A percentile compares a stretch with the other conserved stretches of the same genome.
Conservation (phyloP, 2,329 filamentous ascomycete species). For the Colletotrichum zoysiae region DNA sequence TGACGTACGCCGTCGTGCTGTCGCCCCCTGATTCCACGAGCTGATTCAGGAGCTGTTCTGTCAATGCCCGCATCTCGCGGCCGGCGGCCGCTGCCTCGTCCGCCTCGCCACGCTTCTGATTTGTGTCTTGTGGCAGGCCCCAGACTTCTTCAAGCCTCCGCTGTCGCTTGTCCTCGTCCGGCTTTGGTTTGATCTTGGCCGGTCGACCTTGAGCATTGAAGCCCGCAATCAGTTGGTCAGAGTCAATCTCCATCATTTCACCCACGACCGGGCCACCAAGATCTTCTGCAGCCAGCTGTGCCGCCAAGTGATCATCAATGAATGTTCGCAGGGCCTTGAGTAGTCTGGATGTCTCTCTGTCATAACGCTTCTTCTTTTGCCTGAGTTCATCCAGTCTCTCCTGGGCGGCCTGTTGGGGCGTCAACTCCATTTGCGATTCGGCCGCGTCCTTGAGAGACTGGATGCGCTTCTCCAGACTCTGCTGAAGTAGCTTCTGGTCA, state of each 20-base stretch:
- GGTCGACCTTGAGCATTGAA: slow-evolving; percentile 71
- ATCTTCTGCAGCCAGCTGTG: slow-evolving; percentile 86
- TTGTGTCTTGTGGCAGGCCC: slow-evolving; percentile 52
- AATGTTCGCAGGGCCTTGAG: slow-evolving; percentile 76
- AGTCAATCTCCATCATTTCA: slow-evolving; percentile 74
- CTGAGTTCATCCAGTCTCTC: slow-evolving; percentile 73
- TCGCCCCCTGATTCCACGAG: slow-evolving; percentile 67
- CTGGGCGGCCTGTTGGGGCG: slow-evolving; percentile 70
- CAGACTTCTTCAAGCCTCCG: slow-evolving; percentile 75
- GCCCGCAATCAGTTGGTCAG: slow-evolving; percentile 69
- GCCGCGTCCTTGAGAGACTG: slow-evolving; percentile 69
- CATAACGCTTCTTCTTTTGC: slow-evolving; percentile 70
- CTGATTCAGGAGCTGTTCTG: slow-evolving; percentile 71
- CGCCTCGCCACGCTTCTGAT: slow-evolving; percentile 48
- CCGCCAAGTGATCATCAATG: slow-evolving; percentile 76
- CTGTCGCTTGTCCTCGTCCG: slow-evolving; percentile 66
- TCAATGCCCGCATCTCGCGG: slow-evolving; percentile 70
- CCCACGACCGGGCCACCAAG: slow-evolving; percentile 86
- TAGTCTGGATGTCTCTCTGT: slow-evolving; percentile 70
- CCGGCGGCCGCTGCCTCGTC: slow-evolving; percentile 65
- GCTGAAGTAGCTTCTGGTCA: slow-evolving; percentile 68
- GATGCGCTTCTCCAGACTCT: slow-evolving; percentile 69
- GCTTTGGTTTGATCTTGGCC: slow-evolving; percentile 60
- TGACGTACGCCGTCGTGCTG: slow-evolving; percentile 69
- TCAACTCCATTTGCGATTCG: slow-evolving; percentile 68